Conservation (phyloP, 352 stramenopile genomes). For the Phytophthora megakarya region DNA sequence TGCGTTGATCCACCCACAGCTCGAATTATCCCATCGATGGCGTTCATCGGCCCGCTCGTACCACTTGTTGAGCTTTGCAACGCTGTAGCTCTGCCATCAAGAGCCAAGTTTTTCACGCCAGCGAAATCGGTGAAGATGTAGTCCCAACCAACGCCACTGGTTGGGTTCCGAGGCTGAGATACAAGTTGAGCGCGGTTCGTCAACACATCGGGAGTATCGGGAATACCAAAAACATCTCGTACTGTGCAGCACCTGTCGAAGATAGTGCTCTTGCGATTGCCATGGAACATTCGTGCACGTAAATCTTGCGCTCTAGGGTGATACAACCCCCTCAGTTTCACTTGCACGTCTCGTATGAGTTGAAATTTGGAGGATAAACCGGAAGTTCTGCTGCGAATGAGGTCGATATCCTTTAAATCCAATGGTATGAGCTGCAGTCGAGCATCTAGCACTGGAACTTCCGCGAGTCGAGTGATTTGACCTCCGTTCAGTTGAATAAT, state of each 20-base stretch:
- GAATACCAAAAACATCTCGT: conserved; percentile 50
- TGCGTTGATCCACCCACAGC: conserved; percentile 46
- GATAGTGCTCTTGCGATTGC: conserved; percentile 40
- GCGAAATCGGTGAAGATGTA: conserved; percentile 70
- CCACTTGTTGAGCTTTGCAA: conserved; percentile 75
- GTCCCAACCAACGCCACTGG: conserved; percentile 70
- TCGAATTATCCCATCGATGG: conserved; percentile 66
- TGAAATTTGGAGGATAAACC: conserved; percentile 67
- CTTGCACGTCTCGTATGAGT: conserved; percentile 50
- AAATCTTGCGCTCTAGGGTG: conserved; percentile 69
- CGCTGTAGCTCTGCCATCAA: conserved; percentile 51
- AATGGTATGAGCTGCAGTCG: conserved; percentile 42
- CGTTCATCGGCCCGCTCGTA: conserved; percentile 51
- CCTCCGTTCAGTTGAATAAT: conserved; percentile 55
- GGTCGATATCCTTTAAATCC: conserved; percentile 24
- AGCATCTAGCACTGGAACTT: conserved; percentile 41
- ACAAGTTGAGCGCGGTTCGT: conserved; percentile 54
- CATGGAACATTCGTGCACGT: conserved; percentile 56
- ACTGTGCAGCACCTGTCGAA: conserved; percentile 48
- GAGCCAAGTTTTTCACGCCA: conserved; percentile 52
- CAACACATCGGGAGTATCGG: conserved; percentile 38
- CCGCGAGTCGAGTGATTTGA: conserved; percentile 50
- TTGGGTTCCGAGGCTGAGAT: conserved; percentile 49
- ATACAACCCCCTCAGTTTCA: conserved; percentile 68
- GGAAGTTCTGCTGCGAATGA: conserved; percentile 32